phyloP scores from a whole-genome alignment of 805 yeast genomes.

The Pichia rugopelliculosa region DNA sequence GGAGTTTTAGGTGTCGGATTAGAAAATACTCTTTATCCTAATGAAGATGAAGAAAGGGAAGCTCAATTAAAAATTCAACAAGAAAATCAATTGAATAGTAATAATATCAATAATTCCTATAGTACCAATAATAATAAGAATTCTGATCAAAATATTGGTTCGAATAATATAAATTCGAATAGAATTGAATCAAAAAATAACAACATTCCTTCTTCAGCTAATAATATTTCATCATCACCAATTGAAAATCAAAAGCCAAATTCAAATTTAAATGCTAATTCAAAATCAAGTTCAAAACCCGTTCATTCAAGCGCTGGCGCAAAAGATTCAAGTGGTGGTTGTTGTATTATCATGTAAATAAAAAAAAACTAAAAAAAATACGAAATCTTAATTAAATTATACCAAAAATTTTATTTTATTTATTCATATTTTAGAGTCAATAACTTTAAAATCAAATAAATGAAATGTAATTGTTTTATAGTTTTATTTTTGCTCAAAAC shows the following conservation, averaged over 20 bases:
- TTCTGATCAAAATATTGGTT: neutral
- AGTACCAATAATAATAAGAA: neutral
- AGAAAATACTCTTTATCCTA: constrained; percentile 24
- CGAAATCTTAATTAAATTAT: neutral
- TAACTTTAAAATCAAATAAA: too few relatives aligned
- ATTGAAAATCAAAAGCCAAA: neutral
- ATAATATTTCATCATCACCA: too few relatives aligned
- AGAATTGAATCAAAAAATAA: neutral
- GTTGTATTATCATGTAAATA: constrained; percentile 28
- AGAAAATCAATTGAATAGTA: neutral
- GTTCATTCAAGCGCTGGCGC: constrained; percentile 8
- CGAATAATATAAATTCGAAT: neutral
- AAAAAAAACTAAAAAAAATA: neutral
- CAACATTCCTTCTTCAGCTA: neutral
- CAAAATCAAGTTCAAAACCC: neutral
- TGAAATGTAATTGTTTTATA: too few relatives aligned
- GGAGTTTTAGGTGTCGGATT: constrained; percentile 22
- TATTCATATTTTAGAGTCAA: neutral
- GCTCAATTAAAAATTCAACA: constrained; percentile 12
- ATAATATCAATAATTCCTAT: neutral
- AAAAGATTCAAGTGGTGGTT: constrained; percentile 25
- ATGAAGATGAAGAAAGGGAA: constrained; percentile 16
- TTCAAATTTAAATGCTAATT: constrained; percentile 5
- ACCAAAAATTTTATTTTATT: neutral
- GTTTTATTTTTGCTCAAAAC: neutral